Evolutionary conservation across 352 stramenopile genomes (phyloP).

Genomic region (Phytophthora constricta): DNA sequence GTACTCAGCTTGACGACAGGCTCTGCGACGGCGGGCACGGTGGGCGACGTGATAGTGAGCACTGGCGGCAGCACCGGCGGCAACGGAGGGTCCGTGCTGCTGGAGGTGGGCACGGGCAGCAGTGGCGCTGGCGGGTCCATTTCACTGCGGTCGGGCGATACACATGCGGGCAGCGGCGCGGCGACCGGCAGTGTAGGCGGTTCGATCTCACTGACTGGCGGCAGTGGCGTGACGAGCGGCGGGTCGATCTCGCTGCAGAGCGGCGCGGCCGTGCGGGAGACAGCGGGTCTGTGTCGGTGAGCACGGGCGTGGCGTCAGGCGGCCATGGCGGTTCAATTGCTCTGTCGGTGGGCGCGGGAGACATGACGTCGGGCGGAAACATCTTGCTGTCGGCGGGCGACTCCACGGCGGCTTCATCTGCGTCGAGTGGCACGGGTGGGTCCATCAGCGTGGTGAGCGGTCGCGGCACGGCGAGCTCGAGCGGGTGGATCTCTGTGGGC

Average conservation of each 20-base stretch:
- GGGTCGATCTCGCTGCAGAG: slow-evolving; percentile 18
- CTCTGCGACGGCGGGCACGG: slow-evolving; percentile 32
- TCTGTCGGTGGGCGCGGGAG: slow-evolving; percentile 31
- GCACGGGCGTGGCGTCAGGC: slow-evolving; percentile 21
- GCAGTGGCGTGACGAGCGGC: slow-evolving; percentile 13
- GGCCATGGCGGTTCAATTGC: slow-evolving; percentile 34
- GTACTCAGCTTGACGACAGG: slow-evolving; percentile 17
- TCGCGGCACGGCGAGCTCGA: slow-evolving; percentile 18
- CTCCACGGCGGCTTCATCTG: background rate
- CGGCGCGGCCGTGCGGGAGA: slow-evolving; percentile 3
- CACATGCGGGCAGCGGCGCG: background rate
- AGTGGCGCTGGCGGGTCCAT: slow-evolving; percentile 33
- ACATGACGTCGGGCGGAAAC: slow-evolving; percentile 23
- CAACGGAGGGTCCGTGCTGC: slow-evolving; percentile 16
- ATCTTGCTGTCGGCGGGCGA: slow-evolving; percentile 21
- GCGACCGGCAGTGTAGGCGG: slow-evolving; percentile 19
- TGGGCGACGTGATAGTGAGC: slow-evolving; percentile 11
- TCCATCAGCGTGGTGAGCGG: slow-evolving; percentile 17
- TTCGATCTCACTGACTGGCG: slow-evolving; percentile 14
- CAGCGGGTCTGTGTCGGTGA: slow-evolving; percentile 22
- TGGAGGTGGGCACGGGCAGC: slow-evolving; percentile 28
- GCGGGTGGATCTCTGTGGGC: slow-evolving; percentile 17
- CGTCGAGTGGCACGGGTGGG: background rate
- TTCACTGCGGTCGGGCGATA: slow-evolving; percentile 15
- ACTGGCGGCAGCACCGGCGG: slow-evolving; percentile 25